A percentile compares a stretch with the other conserved stretches of the same genome.
phyloP scores from a whole-genome alignment of 257 asterid genomes.

The Nicotiana attenuata region DNA sequence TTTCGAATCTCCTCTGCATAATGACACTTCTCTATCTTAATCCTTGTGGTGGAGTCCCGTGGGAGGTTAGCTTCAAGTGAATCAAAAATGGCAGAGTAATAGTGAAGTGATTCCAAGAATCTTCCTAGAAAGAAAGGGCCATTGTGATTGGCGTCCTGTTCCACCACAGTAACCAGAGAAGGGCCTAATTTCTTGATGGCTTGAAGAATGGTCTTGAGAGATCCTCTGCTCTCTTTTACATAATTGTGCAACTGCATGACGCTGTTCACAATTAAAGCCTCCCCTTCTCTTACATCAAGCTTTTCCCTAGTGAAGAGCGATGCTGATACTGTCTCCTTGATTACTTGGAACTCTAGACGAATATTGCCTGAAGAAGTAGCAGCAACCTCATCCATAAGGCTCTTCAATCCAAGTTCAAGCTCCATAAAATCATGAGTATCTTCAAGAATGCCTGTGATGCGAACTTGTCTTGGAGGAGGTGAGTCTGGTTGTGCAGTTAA shows the following conservation, averaged over 20 bases:
- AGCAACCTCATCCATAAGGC: slow-evolving; percentile 27
- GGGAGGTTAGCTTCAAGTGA: slow-evolving; percentile 46
- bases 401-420: slow-evolving; percentile 28
- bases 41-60: slow-evolving; percentile 29
- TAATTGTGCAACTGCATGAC: slow-evolving; percentile 46
- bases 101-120: slow-evolving; percentile 56
- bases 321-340: slow-evolving; percentile 29
- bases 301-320: slow-evolving; percentile 34
- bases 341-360: slow-evolving; percentile 22
- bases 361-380: slow-evolving; percentile 12
- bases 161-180: slow-evolving; percentile 39
- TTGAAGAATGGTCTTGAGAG: slow-evolving; percentile 42
- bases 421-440: slow-evolving; percentile 21
- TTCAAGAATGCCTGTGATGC: slow-evolving; percentile 42
- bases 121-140: slow-evolving; percentile 57
- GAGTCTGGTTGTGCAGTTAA: slow-evolving; percentile 27
- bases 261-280: slow-evolving; percentile 36
- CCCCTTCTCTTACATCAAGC: slow-evolving; percentile 33
- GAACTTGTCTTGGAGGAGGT: slow-evolving; percentile 27
- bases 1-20: slow-evolving; percentile 43
- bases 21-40: slow-evolving; percentile 38
- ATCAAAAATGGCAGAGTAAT: slow-evolving; percentile 58
- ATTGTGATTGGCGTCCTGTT: slow-evolving; percentile 64
- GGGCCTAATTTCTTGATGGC: slow-evolving; percentile 46
- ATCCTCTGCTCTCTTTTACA: slow-evolving; percentile 48